Evolutionary conservation across 805 yeast species (phyloP).

Genomic region (Metschnikowia orientalis): DNA sequence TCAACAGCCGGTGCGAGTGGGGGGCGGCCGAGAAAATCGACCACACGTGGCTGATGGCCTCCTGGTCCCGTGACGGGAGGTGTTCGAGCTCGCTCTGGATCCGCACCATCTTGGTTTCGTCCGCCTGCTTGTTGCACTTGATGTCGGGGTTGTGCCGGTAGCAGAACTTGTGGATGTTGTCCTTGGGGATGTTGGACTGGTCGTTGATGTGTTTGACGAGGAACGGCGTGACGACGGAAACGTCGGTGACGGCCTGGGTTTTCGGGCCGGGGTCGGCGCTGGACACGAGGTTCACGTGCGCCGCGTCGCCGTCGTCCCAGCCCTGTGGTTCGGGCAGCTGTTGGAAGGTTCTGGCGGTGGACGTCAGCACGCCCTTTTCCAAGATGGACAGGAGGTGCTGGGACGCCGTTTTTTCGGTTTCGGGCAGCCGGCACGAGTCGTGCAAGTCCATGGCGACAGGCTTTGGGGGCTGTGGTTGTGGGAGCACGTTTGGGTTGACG

Average conservation of each 20-base stretch:
- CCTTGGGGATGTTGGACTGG: conserved; percentile 41
- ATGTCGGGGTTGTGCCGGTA: conserved; percentile 92
- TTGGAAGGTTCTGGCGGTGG: background rate
- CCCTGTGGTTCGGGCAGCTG: conserved; percentile 1
- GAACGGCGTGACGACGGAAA: conserved; percentile 38
- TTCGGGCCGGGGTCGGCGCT: background rate
- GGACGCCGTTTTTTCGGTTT: conserved; percentile 6
- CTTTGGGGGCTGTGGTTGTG: too few species aligned
- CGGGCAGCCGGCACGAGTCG: conserved; percentile 11
- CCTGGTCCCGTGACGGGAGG: conserved; percentile 66
- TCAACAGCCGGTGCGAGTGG: conserved; percentile 59
- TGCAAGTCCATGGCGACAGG: conserved; percentile 11
- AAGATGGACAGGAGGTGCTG: conserved; percentile 6
- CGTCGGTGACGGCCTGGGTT: conserved; percentile 7
- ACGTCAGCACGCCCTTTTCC: conserved; percentile 3
- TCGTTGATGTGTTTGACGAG: conserved; percentile 39
- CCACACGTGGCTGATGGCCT: conserved; percentile 80
- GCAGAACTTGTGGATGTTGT: conserved; percentile 67
- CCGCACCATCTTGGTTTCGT: conserved; percentile 56
- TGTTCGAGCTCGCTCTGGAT: conserved; percentile 56
- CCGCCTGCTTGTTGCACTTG: conserved; percentile 65
- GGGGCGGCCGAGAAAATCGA: conserved; percentile 76
- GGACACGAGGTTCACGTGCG: conserved; percentile 4
- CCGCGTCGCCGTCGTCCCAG: conserved; percentile 4
- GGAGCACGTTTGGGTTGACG: too few species aligned